Evolutionary conservation across 1,139 yeast species (phyloP), one percentile per base, ranked within the genome.

Genomic region (Suhomyces kunorum): DNA sequence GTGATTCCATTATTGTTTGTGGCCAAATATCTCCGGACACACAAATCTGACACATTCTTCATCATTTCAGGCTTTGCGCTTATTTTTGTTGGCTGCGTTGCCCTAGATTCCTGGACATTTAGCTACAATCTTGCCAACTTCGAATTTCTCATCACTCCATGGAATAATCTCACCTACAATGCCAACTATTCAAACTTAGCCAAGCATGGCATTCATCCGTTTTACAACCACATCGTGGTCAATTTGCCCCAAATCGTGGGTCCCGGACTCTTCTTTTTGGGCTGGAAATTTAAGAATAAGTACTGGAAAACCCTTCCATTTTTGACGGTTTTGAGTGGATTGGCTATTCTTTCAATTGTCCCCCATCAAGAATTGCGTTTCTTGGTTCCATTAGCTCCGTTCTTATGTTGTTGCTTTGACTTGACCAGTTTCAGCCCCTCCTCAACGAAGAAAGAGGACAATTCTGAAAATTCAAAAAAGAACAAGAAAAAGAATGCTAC

Each of bases 281-380:
- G 67, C 32, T 61, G 58, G 49, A 51, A 55, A 24, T 55, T 63
- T 27, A 54, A 46, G 26, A 60, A 61, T 38, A 51, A 50, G 16
- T 75, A 76, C 49, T 56, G 61, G 48, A 61, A 42, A 36, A 74
- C 81, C 0, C 66, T 80, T 0, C 78, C 87, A 2, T 78, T 80
- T 46, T 63, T 83, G 31, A 63, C 90, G 0, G 70, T 83, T 0
- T 44, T 76, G 1, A 80, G 95, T 11, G 95, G 90, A 0, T 27
- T 87, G 1, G 5, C 67, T 0, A 43, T 79, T 5, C 68, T 92
- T 19, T 87, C 97, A 0, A 4, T 79, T 0, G 73, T 88, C 11
- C 95, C 95, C 8, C 99, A 94, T 57, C 98, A 94, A 59, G 99
- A 94, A 58, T 70, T 87, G 19, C 69, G 99, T 33, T 94, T 94